phyloP scores from a whole-genome alignment of 2,329 filamentous ascomycete genomes.

The Samsoniella hepiali region DNA sequence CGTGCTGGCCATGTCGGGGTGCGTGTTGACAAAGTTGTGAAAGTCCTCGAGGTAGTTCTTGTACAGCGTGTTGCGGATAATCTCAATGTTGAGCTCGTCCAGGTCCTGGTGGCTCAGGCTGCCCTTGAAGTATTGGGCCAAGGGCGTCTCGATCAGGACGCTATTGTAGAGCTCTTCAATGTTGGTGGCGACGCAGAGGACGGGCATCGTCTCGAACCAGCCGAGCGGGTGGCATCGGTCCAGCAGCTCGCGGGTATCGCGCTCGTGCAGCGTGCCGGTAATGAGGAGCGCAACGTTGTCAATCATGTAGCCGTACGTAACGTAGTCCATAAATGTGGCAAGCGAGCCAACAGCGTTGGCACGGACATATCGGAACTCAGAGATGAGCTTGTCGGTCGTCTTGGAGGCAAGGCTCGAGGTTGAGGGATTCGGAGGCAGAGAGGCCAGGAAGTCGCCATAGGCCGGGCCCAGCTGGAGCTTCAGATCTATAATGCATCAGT shows the following conservation, averaged over 20 bases:
- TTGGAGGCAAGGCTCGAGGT: constrained; percentile 92
- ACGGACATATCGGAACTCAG: constrained; percentile 94
- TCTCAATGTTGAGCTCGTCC: constrained; percentile 98
- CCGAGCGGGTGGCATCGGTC: constrained; percentile 95
- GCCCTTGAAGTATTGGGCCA: constrained; percentile 96
- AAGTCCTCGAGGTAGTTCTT: constrained; percentile 99
- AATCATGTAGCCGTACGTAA: constrained; percentile 99
- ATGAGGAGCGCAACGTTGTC: constrained; percentile 98
- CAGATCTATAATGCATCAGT: constrained; percentile 61
- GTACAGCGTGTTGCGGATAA: constrained; percentile 96
- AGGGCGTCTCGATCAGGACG: constrained; percentile 91
- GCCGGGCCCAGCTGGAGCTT: constrained; percentile 96
- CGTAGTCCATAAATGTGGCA: constrained; percentile 93
- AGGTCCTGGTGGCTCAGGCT: constrained; percentile 94
- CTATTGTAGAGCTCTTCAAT: constrained; percentile 99
- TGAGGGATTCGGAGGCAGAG: constrained; percentile 92
- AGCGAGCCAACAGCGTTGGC: constrained; percentile 90
- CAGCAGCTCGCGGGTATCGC: constrained; percentile 90
- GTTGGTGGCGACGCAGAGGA: constrained; percentile 95
- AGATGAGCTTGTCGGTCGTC: constrained; percentile 96
- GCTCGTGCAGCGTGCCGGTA: constrained; percentile 94
- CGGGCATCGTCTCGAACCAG: constrained; percentile 99
- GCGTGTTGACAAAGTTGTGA: constrained; percentile 86
- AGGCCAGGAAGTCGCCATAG: constrained; percentile 94
- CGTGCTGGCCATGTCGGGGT: constrained; percentile 81